Percentiles rank a stretch among this genome's conserved stretches.
phyloP scores from a whole-genome alignment of 1,284 basidiomycete genomes.

The Cutaneotrichosporon cavernicola region DNA sequence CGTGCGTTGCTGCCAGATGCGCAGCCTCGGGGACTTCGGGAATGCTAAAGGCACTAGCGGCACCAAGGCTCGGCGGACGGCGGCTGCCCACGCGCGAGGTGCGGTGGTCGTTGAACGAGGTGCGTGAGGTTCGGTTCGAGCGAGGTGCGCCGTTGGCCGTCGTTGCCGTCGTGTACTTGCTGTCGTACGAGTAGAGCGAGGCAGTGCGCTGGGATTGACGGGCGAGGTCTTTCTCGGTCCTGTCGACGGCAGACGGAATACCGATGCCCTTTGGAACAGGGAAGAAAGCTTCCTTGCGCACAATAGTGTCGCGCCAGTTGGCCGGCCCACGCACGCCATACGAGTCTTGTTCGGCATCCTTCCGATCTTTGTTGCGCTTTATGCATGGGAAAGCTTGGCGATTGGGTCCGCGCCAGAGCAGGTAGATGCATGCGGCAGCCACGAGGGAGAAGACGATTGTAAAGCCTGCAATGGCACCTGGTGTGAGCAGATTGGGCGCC shows the following conservation, averaged over 20 bases:
- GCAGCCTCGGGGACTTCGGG: background rate
- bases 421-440: constrained; percentile 21
- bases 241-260: background rate
- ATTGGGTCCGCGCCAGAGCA: constrained; percentile 21
- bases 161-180: background rate
- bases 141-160: background rate
- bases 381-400: constrained; percentile 15
- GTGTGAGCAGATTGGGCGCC: background rate
- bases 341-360: background rate
- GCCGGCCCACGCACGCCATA: background rate
- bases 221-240: background rate
- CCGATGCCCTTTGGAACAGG: background rate
- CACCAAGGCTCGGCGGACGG: background rate
- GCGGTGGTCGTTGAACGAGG: background rate
- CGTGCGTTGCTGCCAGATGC: background rate
- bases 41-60: background rate
- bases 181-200: constrained; percentile 4
- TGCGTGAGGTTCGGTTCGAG: constrained; percentile 1
- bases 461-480: constrained; percentile 11
- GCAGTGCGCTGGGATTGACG: background rate
- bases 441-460: constrained; percentile 14
- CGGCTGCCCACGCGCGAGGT: background rate
- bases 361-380: background rate
- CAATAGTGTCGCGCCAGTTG: constrained; percentile 9
- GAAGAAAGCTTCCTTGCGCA: constrained; percentile 1